Percentiles rank a stretch among this genome's conserved stretches.
Evolutionary conservation across 108 stramenopile genomes (phyloP).

Genomic region (Pseudonitzschia pungens): DNA sequence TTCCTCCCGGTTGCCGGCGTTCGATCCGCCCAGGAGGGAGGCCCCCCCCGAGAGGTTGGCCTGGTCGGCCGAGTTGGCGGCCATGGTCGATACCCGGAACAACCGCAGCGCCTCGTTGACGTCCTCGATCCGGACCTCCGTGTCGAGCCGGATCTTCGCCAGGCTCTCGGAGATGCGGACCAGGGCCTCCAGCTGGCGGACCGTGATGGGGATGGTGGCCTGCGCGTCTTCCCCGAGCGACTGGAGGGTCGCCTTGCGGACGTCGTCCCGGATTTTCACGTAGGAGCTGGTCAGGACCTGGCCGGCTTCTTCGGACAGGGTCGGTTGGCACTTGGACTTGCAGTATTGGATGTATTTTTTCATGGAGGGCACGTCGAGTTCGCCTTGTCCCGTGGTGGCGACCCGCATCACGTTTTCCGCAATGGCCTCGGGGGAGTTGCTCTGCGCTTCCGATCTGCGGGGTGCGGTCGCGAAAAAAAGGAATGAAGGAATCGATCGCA

Average conservation of each 20-base stretch:
- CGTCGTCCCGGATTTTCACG: conserved; percentile 94
- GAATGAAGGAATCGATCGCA: neutral
- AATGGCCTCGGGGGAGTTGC: conserved; percentile 74
- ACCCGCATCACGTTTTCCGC: conserved; percentile 85
- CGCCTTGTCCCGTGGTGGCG: conserved; percentile 78
- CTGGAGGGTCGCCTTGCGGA: conserved; percentile 54
- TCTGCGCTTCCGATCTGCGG: conserved; percentile 25
- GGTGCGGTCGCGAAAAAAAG: neutral
- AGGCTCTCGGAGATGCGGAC: conserved; percentile 95
- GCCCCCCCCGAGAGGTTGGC: conserved; percentile 18
- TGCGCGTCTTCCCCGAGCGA: conserved; percentile 38
- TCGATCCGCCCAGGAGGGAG: conserved; percentile 21
- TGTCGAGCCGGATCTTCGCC: conserved; percentile 94
- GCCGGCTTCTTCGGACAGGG: conserved; percentile 88
- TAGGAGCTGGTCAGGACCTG: conserved; percentile 87
- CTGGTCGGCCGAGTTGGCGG: conserved; percentile 82
- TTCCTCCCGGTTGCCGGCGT: conserved; percentile 51
- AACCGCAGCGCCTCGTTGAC: conserved; percentile 98
- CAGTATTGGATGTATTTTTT: conserved; percentile 98
- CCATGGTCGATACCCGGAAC: conserved; percentile 97
- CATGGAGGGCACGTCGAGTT: conserved; percentile 91
- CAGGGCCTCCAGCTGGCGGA: conserved; percentile 99
- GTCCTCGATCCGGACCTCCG: conserved; percentile 92
- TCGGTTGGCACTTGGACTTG: conserved; percentile 87
- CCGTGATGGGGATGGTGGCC: conserved; percentile 96